Evolutionary conservation across 257 asterid genomes (phyloP), one percentile per base, ranked within the genome.

Genomic region (Solanum stenotomum): DNA sequence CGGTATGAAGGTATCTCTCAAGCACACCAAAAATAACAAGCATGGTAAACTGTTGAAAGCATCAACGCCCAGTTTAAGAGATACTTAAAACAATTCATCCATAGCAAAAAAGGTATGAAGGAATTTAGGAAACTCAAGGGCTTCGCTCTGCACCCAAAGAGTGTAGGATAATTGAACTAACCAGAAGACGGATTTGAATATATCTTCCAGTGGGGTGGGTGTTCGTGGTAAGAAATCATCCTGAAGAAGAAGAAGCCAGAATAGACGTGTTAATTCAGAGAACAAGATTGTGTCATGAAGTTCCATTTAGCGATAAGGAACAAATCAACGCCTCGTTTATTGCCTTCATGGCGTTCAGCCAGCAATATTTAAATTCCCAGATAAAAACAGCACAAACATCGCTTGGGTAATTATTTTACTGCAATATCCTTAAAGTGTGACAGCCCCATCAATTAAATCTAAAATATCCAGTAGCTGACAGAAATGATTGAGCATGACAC

Each of bases 151-250:
- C 38, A 56, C 77, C 84, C 71, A 22, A 85, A 86, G 33, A 40
- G 65, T 44, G 72, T 63, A 79, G 74, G 68, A 72, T 18, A 68
- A 83, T 75, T 65, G 35, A 89, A 91, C 98, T 93, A 79, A 96
- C 99, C 99, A 97, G 91, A 97, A 96, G 83, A 97, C 65, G 34
- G 99, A 94, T 89, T 90, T 96, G 94, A 97, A 97, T 87, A 97
- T 94, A 90, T 96, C 99, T 90, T 96, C 98, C 94, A 97, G 89
- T 22, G 99, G 98, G 68, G 99, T 97, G 61, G 99, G 91, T 35
- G 99, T 97, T 91, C 99, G 91, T 2, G 99, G 98, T 93, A 97
- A 91, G 94, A 97, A 97, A 92, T 97, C 99, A 88, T 97, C 98
- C 98, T 96, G 91, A 67, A 88, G 89, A 88, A 87, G 34, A 84